phyloP scores from a whole-genome alignment of 2,329 filamentous ascomycete genomes.

The Raffaelea ambrosiae region DNA sequence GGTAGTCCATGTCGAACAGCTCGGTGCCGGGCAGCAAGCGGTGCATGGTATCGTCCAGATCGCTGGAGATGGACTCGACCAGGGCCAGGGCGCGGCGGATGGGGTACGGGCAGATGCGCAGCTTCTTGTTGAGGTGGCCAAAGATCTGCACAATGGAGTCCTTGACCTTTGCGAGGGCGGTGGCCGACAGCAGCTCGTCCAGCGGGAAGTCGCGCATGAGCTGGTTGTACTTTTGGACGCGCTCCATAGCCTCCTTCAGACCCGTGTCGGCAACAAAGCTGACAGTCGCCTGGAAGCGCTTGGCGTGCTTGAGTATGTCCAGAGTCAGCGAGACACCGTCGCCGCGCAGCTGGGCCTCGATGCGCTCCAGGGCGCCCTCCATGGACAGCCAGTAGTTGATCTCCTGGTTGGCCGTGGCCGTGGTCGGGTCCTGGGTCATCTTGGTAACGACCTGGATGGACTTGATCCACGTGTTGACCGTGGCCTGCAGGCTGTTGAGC shows the following conservation, averaged over 20 bases:
- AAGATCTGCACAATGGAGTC: conserved; percentile 89
- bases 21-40: conserved; percentile 76
- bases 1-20: conserved; percentile 85
- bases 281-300: conserved; percentile 94
- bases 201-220: conserved; percentile 97
- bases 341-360: conserved; percentile 79
- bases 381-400: conserved; percentile 99
- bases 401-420: conserved; percentile 81
- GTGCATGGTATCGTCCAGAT: conserved; percentile 81
- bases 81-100: conserved; percentile 83
- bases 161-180: conserved; percentile 77
- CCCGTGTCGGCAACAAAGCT: conserved; percentile 96
- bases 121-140: conserved; percentile 91
- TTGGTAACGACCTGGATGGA: conserved; percentile 96
- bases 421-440: conserved; percentile 73
- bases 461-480: conserved; percentile 97
- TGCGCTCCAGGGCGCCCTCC: conserved; percentile 86
- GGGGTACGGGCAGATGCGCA: conserved; percentile 92
- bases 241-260: conserved; percentile 89
- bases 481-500: conserved; percentile 86
- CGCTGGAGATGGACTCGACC: conserved; percentile 93
- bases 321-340: conserved; percentile 86
- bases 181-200: conserved; percentile 88
- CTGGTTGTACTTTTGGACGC: conserved; percentile 97
- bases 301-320: conserved; percentile 92